Evolutionary conservation across 345 rosid genomes (phyloP), one percentile per base, ranked within the genome.

Genomic region (Salix exigua): DNA sequence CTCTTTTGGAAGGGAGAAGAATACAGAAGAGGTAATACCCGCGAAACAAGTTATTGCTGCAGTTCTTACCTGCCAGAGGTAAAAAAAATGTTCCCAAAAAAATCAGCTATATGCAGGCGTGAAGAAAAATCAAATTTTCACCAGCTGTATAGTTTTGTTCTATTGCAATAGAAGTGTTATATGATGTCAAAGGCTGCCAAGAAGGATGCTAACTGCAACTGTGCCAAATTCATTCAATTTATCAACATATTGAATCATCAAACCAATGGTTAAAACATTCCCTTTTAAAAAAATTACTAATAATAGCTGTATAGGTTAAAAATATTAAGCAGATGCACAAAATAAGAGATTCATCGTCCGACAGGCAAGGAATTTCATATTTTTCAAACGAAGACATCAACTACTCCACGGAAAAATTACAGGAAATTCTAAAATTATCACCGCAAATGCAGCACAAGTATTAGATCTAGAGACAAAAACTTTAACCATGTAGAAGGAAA

Each of bases 21-120:
- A 93, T 51, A 85, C 88, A 55, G 90, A 79, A 53, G 97, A 93
- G 75, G 99, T 95, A 69, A 93, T 88, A 78, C 97, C 99, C 72
- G 97, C 99, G 78, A 91, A 95, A 85, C 96, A 93, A 83, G 97
- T 95, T 82, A 95, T 67, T 28, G 97, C 73, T 71, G 93, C 89
- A 80, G 88, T 86, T 84, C 99, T 89, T 86, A 91, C 97, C 99
- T 95, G 79, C 79, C 74, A 78, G 70, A 75, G 77, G 63, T 40
- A 71, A 71, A 0, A 25, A 77, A 76, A 1, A 38, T 11, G 31
- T 31, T 42, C 60, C 44, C 11, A 19, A 17, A 50, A 71, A 9
- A 23, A 26, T 26, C 9, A 62, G 67, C 75, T 14, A 66, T 76
- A 58, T 71, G 69, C 30, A 7, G 16, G 65, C n/a, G 53, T 58